These are phyloP conservation scores for Colletotrichum lentis DNA, from an alignment of 2,329 filamentous ascomycete species.

Conservation along the genomic window DNA sequence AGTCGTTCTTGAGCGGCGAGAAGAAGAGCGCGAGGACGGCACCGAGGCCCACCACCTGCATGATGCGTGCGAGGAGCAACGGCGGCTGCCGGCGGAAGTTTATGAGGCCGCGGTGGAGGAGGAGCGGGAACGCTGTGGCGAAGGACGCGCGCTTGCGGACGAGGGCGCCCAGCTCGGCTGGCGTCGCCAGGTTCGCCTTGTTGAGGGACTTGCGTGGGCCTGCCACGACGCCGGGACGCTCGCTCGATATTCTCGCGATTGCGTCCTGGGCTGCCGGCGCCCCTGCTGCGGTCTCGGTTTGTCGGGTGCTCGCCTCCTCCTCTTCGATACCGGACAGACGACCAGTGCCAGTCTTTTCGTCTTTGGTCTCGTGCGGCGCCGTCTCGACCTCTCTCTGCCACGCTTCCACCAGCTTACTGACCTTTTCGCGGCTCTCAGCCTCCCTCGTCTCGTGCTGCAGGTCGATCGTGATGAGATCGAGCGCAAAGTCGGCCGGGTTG, in stretches of 20 bases:
- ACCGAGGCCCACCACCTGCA: constrained; percentile 71
- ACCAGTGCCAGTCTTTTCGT: constrained; percentile 33
- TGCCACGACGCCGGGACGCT: constrained; percentile 34
- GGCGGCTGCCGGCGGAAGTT: constrained; percentile 74
- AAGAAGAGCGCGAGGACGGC: constrained; percentile 74
- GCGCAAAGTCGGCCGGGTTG: constrained; percentile 80
- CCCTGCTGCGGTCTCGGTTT: not conserved
- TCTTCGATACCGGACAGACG: constrained; percentile 46
- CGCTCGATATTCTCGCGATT: not conserved
- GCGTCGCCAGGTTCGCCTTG: constrained; percentile 64
- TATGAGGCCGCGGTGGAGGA: constrained; percentile 72
- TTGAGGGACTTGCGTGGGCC: constrained; percentile 53
- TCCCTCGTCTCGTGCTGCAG: constrained; percentile 72
- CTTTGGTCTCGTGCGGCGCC: constrained; percentile 3
- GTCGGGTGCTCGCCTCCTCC: constrained; percentile 34
- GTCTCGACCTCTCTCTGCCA: constrained; percentile 55
- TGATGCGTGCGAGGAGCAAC: constrained; percentile 69
- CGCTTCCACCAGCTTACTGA: constrained; percentile 65
- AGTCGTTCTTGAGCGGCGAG: constrained; percentile 73
- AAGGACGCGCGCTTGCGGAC: constrained; percentile 71
- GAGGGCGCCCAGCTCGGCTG: constrained; percentile 75
- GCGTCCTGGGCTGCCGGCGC: not conserved
- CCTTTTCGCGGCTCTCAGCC: constrained; percentile 67
- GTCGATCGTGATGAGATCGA: constrained; percentile 80
- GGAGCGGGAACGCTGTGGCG: constrained; percentile 68